Base-by-base conservation (phyloP, 345 rosid genomes). In the Pistacia integerrima region DNA sequence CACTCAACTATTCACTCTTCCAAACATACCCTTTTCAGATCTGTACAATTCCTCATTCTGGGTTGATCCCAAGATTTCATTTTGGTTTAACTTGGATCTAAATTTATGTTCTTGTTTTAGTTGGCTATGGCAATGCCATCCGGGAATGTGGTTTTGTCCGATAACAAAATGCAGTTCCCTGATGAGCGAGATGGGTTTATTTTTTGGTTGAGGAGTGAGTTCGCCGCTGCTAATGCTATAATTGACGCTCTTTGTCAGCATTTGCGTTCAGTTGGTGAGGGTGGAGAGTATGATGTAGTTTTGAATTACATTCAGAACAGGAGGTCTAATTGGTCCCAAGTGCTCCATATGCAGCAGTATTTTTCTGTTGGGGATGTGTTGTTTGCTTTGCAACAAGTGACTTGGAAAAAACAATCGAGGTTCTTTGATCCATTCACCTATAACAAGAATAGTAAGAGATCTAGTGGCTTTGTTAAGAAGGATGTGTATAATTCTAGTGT, bases 191-290 rank as follows among this genome's bases (percentile, higher is more conserved):
- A 96, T 44, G 88, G 84, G 68, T 92, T 94, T 54, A 91, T 94
- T 72, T 84, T 88, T 16, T 96, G 99, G 99, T 72, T 96, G 68
- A 88, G 95, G 12, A 87, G 93, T 62, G 98, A 96, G 80, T 94
- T 96, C 9, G 98, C 98, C 0, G 97, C 99, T 1, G 94, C 99
- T 68, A 96, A 96, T 70, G 94, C 97, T 7, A 94, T 94, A 4
- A 92, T 96, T 54, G 95, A 94, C 77, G 81, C 87, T 9, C 88
- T 96, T 22, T 89, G 93, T 67, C 88, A 89, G 4, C 98, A 96
- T 78, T 73, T 96, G 65, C 74, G 84, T 10, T 76, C 87, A 1
- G 80, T 89, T 3, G 95, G 97, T 5, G 97, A 89, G 51, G 88
- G 86, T 0, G 91, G 94, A 4, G 98, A 96, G 69, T 92, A 96